These are phyloP conservation scores for Geranium brycei DNA, from an alignment of 345 rosid genomes.

Conservation along the genomic window DNA sequence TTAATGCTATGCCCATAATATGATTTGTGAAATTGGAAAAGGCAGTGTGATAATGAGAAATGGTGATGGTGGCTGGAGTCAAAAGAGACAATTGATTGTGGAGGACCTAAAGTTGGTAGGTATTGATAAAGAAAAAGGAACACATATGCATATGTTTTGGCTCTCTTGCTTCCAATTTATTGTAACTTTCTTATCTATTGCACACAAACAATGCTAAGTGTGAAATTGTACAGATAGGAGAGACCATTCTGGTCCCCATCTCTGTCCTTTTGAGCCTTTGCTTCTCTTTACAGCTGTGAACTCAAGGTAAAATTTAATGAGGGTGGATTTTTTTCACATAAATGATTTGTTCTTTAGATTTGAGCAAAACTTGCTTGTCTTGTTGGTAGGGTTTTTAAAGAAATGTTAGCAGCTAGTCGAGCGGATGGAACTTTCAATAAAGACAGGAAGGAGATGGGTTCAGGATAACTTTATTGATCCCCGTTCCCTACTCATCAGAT, in stretches of 20 bases:
- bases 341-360: too few species aligned
- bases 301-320: slow-evolving; percentile 6
- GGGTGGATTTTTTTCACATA: too few species aligned
- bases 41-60: background rate
- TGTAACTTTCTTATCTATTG: slow-evolving; percentile 9
- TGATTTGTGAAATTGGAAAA: too few species aligned
- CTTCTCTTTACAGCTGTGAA: slow-evolving; percentile 34
- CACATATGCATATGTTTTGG: slow-evolving; percentile 2
- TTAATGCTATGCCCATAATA: too few species aligned
- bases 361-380: too few species aligned
- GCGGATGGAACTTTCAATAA: too few species aligned
- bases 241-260: slow-evolving; percentile 9
- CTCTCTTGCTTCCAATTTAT: slow-evolving; percentile 7
- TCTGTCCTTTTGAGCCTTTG: slow-evolving; percentile 12
- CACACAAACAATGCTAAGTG: background rate
- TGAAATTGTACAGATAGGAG: background rate
- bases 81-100: slow-evolving; percentile 14
- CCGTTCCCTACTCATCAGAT: too few species aligned
- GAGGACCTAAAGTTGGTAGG: slow-evolving; percentile 8
- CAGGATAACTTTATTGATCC: too few species aligned
- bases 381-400: too few species aligned
- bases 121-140: background rate
- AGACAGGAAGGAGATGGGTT: too few species aligned
- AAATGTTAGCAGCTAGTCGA: too few species aligned
- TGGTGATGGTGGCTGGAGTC: slow-evolving; percentile 5